phyloP scores from a whole-genome alignment of 2,329 filamentous ascomycete species.

The Herpomyces periplanetae region DNA sequence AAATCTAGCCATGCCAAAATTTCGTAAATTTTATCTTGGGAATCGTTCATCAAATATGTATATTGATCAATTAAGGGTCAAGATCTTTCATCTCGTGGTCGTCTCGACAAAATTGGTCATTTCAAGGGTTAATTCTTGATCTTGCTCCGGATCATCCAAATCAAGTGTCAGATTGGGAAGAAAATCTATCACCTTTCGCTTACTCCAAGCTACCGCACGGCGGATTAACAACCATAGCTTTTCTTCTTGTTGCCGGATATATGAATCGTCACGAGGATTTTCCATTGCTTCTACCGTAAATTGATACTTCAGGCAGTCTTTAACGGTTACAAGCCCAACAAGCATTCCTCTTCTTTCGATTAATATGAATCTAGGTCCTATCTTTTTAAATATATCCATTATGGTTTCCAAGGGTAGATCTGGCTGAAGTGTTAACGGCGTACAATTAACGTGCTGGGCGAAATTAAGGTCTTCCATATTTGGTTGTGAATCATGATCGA shows the following conservation, averaged over 20 bases:
- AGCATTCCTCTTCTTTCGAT: constrained; percentile 61
- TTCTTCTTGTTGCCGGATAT: constrained; percentile 18
- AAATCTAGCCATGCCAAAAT: no score
- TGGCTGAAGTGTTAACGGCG: constrained; percentile 63
- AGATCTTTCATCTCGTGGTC: no score
- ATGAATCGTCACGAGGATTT: constrained; percentile 20
- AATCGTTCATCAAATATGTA: no score
- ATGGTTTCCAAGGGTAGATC: constrained; percentile 71
- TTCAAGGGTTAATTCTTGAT: no score
- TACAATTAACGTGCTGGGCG: constrained; percentile 49
- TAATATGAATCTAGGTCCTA: constrained; percentile 66
- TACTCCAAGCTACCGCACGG: constrained; percentile 5
- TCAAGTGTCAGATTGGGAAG: no score
- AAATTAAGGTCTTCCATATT: constrained; percentile 36
- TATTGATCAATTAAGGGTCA: no score
- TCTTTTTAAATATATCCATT: constrained; percentile 95
- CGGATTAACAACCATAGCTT: constrained; percentile 15
- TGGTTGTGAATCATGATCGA: no score
- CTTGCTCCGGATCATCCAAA: no score
- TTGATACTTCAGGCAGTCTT: constrained; percentile 86
- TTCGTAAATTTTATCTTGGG: no score
- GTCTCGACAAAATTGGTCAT: no score
- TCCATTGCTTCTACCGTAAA: constrained; percentile 76
- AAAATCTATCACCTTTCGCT: constrained; percentile 3
- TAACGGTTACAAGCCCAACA: constrained; percentile 58